Evolutionary conservation across 2,329 filamentous ascomycete genomes (phyloP), one percentile per base, ranked within the genome.

Genomic region (Trichophyton benhamiae): DNA sequence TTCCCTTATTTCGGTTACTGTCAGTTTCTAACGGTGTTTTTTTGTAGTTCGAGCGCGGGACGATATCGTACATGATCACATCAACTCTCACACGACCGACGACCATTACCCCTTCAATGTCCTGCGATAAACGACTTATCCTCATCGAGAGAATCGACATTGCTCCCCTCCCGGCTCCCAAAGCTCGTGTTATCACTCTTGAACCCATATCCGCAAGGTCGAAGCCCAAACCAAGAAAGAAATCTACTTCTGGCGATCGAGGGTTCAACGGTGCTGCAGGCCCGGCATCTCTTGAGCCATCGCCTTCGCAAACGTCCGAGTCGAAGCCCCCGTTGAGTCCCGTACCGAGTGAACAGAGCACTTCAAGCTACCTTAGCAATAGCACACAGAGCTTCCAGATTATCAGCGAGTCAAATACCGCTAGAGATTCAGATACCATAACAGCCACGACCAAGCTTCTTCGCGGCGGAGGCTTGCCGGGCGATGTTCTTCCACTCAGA

Each of bases 1-100:
- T 22, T 48, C 20, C 5, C 9, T 25, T 20, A n/a, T 48, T 22
- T 20, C 2, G 44, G 9, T 38, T 38, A 27, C 9, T n/a, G 20
- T 30, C 13, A 3, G 25, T 9, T 27, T 58, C 15, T 38, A 13
- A 41, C 5, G 41, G 20, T 44, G 27, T 48, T 20, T 48, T 48
- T n/a, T 49, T 25, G 46, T 73, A 97, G 91, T 99, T 99, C 73
- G 94, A 97, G 75, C 86, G 92, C 70, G 94, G 94, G 41, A 91
- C 89, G 1, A 89, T 99, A 68, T 87, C 88, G 20, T 99, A 97
- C 75, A 85, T 92, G 77, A 83, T 97, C 68, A 92, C 89, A 4
- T 87, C 92, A 36, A 96, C 91, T 7, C 74, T 97, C 62, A 97
- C 92, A 20, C 85, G 91, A 61, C 92, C 94, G 20, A 94, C 88